Base-by-base conservation (phyloP, 306 rosid genomes). In the Inga oerstediana region DNA sequence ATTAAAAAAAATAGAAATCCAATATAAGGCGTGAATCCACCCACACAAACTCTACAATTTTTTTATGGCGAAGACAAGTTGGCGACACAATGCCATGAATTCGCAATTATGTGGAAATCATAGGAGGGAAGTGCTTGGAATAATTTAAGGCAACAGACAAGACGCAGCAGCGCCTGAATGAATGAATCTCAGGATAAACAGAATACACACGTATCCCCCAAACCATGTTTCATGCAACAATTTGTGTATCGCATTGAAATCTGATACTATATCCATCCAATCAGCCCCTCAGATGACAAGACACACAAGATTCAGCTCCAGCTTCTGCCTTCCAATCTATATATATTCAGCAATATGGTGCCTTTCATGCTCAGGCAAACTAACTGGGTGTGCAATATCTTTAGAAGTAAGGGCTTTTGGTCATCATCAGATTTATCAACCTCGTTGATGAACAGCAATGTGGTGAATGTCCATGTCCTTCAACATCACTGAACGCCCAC, bases 391-490 rank as follows among this genome's bases (percentile, higher is more conserved):
- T 71, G 54, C 32, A 41, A 20, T 41, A 19, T 4, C 4, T 0
- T 34, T 22, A 11, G 67, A 76, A 80, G 44, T 67, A 13, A 27
- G 30, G 12, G 73, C 22, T 35, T 7, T n/a, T 41, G 76, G 49
- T 17, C 19, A 79, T 24, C 77, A 72, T 72, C 14, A 2, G 8
- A 52, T 2, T 16, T 17, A 52, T 88, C 83, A 96, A 82, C 97
- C 89, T 88, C 83, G 94, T 54, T 92, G 99, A 83, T 94, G 99
- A 86, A 96, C 99, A 67, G 99, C 99, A 73, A 92, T 72, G 22
- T 87, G 97, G 88, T 94, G 99, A 76, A 93, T 92, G 85, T 96
- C 98, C 99, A 96, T 96, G 76, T 96, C 98, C 90, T 96, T 96
- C 92, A 96, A 81, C 99, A 96, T 96, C 77, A 96, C 97, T 1